Percentiles rank a stretch among this genome's conserved stretches.
These are phyloP conservation scores for Pythium coloratum DNA, from an alignment of 352 stramenopile genomes.

Conservation along the genomic window DNA sequence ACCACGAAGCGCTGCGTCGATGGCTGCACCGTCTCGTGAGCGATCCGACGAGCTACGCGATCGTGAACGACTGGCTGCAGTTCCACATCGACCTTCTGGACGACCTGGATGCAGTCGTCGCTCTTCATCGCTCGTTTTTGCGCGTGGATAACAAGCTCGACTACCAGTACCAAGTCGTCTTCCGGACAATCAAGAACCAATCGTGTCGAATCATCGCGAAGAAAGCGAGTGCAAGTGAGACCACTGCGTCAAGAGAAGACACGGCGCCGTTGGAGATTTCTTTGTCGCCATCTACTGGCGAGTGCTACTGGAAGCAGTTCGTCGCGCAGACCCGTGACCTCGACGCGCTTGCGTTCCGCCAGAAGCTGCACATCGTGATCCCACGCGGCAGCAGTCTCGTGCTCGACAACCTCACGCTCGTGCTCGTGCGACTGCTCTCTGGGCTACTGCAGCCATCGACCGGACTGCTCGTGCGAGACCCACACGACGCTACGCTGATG, in stretches of 20 bases:
- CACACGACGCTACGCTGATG: constrained; percentile 13
- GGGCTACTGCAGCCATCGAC: constrained; percentile 21
- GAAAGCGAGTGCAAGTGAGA: not conserved
- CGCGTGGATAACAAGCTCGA: constrained; percentile 71
- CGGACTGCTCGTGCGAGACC: constrained; percentile 16
- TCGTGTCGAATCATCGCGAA: not conserved
- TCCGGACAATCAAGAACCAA: constrained; percentile 27
- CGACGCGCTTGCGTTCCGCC: constrained; percentile 14
- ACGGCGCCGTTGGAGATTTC: constrained; percentile 7
- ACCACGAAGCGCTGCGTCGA: constrained; percentile 43
- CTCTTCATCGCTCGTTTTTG: constrained; percentile 49
- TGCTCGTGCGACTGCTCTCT: constrained; percentile 24
- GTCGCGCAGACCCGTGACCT: constrained; percentile 15
- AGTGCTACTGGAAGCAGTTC: constrained; percentile 27
- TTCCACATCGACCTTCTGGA: constrained; percentile 45
- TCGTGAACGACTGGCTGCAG: constrained; percentile 75
- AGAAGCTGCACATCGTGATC: constrained; percentile 17
- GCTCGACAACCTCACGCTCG: constrained; percentile 26
- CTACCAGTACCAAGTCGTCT: constrained; percentile 43
- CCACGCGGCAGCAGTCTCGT: constrained; percentile 7
- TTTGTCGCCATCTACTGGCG: constrained; percentile 10
- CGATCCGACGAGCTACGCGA: constrained; percentile 50
- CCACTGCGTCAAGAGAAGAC: not conserved
- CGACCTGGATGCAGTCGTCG: constrained; percentile 50
- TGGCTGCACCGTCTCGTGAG: constrained; percentile 46